Evolutionary conservation across 495 filamentous ascomycete genomes (phyloP).

Genomic region (Baudoinia panamericana): DNA sequence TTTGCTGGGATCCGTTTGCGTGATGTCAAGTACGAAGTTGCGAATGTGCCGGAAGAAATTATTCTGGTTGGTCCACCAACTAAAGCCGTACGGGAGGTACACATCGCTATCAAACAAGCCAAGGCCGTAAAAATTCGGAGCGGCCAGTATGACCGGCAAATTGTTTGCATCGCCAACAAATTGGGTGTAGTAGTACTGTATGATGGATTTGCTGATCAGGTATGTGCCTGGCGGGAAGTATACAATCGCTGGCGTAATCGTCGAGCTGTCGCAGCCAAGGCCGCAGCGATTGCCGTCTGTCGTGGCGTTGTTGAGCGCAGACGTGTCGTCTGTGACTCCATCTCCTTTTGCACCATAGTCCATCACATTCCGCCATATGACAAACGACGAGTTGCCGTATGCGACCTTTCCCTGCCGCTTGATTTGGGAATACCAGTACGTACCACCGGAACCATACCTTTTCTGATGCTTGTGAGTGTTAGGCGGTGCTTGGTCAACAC

Average conservation of each 20-base stretch:
- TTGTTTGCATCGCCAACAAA: conserved; percentile 31
- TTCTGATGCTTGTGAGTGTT: conserved; percentile 10
- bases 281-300: conserved; percentile 64
- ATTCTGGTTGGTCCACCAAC: conserved; percentile 28
- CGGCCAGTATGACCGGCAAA: conserved; percentile 29
- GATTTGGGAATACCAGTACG: conserved; percentile 18
- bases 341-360: conserved; percentile 48
- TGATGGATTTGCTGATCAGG: conserved; percentile 20
- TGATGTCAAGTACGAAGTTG: conserved; percentile 33
- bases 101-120: conserved; percentile 29
- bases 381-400: conserved; percentile 37
- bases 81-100: conserved; percentile 28
- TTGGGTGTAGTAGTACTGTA: conserved; percentile 31
- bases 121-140: conserved; percentile 25
- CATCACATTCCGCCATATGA: conserved; percentile 78
- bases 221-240: conserved; percentile 30
- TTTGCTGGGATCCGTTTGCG: conserved; percentile 10
- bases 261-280: conserved; percentile 66
- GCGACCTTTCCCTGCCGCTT: conserved; percentile 21
- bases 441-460: conserved; percentile 10
- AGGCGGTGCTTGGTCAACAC: conserved; percentile 2
- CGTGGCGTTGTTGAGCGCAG: conserved; percentile 79
- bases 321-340: conserved; percentile 71
- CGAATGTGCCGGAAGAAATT: conserved; percentile 36
- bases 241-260: conserved; percentile 39